These are phyloP conservation scores for Brassica rapa DNA, from an alignment of 345 rosid species.

Conservation along the genomic window DNA sequence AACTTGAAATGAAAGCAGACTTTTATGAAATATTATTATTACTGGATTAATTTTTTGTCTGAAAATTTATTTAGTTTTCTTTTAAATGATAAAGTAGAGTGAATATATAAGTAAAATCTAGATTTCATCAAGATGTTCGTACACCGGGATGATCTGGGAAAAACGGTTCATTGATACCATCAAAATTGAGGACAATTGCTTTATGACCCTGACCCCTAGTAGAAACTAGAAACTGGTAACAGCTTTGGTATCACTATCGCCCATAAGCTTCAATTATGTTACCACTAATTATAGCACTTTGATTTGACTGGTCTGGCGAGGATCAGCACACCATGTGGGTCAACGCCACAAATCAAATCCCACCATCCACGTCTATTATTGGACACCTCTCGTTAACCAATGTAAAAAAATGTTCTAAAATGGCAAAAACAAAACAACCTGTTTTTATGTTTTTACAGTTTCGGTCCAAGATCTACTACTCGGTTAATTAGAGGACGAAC, in stretches of 20 bases:
- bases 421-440: not conserved
- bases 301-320: not conserved
- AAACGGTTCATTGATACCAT: not conserved
- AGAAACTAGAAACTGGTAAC: not conserved
- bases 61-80: not conserved
- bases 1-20: too few species aligned
- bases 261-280: not conserved
- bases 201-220: not conserved
- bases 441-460: not conserved
- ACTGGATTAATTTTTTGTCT: not conserved
- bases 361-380: not conserved
- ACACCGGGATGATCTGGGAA: not conserved
- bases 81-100: not conserved
- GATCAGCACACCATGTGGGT: not conserved
- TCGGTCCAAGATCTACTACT: not conserved
- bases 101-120: not conserved
- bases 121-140: not conserved
- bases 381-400: not conserved
- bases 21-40: not conserved
- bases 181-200: not conserved
- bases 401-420: not conserved
- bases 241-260: not conserved
- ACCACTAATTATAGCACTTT: not conserved
- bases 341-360: not conserved
- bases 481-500: constrained; percentile 30